phyloP scores from a whole-genome alignment of 2,329 filamentous ascomycete species.

The Colletotrichum horii region DNA sequence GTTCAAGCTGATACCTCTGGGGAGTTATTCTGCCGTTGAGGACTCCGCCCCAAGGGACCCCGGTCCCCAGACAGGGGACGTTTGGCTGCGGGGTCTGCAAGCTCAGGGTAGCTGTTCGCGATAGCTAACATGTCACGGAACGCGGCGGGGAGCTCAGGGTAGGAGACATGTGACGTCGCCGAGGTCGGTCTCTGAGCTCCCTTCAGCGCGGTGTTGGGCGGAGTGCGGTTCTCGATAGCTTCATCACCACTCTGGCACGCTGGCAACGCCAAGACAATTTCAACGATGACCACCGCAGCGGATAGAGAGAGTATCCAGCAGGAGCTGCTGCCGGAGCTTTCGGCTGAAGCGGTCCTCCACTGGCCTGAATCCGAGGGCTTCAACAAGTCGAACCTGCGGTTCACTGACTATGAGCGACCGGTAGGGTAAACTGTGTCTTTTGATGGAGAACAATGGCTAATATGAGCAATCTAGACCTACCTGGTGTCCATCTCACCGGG shows the following conservation, averaged over 20 bases:
- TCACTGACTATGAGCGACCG: conserved; percentile 13
- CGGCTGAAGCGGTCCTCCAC: not conserved
- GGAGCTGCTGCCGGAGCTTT: not conserved
- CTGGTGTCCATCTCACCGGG: not conserved
- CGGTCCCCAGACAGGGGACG: not conserved
- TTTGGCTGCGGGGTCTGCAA: not conserved
- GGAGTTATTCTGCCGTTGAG: not conserved
- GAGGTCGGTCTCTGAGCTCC: not conserved
- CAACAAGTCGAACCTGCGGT: not conserved
- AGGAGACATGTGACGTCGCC: not conserved
- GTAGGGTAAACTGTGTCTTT: not conserved
- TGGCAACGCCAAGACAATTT: not conserved
- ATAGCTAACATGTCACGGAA: not conserved
- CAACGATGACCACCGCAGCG: not conserved
- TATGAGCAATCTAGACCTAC: not conserved
- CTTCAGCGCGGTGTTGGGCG: not conserved
- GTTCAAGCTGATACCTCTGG: not conserved
- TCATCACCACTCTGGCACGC: not conserved
- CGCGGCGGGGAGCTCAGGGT: not conserved
- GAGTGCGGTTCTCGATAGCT: not conserved
- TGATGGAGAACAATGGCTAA: not conserved
- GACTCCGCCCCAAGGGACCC: not conserved
- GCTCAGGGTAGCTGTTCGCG: not conserved
- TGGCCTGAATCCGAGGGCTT: not conserved
- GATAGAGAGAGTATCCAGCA: not conserved